These are phyloP conservation scores for Vigna reflexopilosa DNA, from an alignment of 306 rosid genomes.

Conservation along the genomic window DNA sequence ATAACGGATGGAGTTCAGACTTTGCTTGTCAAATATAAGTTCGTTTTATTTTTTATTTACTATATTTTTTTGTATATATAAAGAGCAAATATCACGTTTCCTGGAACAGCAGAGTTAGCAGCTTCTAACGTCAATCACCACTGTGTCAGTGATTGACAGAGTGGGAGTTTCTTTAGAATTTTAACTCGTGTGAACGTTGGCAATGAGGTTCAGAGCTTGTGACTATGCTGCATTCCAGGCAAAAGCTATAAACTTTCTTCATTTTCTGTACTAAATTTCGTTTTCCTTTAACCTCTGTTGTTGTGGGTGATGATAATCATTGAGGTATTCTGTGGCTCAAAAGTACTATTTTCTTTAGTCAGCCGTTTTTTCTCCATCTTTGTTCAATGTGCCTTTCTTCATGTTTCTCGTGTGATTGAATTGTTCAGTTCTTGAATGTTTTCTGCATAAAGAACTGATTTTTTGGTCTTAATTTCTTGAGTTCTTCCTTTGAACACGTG, in stretches of 20 bases:
- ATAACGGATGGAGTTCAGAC: neutral
- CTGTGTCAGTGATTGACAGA: neutral
- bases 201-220: neutral
- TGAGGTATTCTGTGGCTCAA: conserved; percentile 7
- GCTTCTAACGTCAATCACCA: neutral
- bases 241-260: neutral
- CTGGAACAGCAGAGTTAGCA: neutral
- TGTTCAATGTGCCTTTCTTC: conserved; percentile 13
- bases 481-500: neutral
- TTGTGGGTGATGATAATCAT: neutral
- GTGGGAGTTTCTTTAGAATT: conserved; percentile 35
- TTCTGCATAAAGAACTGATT: conserved; percentile 14
- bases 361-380: neutral
- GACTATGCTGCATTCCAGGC: neutral
- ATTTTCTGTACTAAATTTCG: conserved; percentile 21
- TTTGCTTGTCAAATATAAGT: neutral
- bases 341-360: neutral
- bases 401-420: neutral
- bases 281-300: neutral
- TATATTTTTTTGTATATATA: neutral
- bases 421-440: conserved; percentile 13
- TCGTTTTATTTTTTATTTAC: neutral
- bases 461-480: conserved; percentile 8
- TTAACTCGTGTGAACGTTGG: neutral
- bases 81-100: neutral